Conservation (phyloP, 768 basidiomycete genomes). For the Collybia sordida region DNA sequence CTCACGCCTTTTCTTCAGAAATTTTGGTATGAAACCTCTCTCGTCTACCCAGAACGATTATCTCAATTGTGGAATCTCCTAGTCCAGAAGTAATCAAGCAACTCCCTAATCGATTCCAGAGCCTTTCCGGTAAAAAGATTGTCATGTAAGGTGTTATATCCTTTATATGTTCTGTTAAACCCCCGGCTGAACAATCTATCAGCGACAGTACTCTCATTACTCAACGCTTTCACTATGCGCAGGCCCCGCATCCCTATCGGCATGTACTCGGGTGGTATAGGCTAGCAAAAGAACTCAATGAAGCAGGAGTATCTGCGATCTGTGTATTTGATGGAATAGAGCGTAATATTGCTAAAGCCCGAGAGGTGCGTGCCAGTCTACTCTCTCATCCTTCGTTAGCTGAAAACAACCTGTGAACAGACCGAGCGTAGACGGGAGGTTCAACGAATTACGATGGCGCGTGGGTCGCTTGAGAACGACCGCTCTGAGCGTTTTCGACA, state of each 20-base stretch:
- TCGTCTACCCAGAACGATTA: background rate
- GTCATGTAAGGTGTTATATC: constrained; percentile 58
- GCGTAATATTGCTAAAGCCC: constrained; percentile 64
- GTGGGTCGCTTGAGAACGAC: constrained; percentile 57
- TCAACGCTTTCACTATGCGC: constrained; percentile 76
- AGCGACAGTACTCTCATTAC: constrained; percentile 89
- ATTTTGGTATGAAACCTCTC: constrained; percentile 41
- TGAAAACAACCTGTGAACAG: constrained; percentile 28
- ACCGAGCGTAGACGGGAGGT: constrained; percentile 52
- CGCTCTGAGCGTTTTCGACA: constrained; percentile 55
- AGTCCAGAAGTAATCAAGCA: constrained; percentile 67
- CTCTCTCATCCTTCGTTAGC: background rate
- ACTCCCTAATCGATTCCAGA: constrained; percentile 63
- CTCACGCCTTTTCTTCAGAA: constrained; percentile 70
- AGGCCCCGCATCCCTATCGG: constrained; percentile 57
- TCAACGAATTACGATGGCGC: constrained; percentile 45
- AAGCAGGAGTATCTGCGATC: constrained; percentile 54
- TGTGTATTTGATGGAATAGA: constrained; percentile 82
- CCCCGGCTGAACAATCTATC: constrained; percentile 8
- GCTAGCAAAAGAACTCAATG: constrained; percentile 60
- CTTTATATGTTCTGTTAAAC: constrained; percentile 4
- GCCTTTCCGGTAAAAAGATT: constrained; percentile 64
- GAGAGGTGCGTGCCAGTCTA: constrained; percentile 52
- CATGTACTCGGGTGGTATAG: constrained; percentile 83
- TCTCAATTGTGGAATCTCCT: background rate